Evolutionary conservation across 768 basidiomycete genomes (phyloP).

Genomic region (Sutorius australiensis): DNA sequence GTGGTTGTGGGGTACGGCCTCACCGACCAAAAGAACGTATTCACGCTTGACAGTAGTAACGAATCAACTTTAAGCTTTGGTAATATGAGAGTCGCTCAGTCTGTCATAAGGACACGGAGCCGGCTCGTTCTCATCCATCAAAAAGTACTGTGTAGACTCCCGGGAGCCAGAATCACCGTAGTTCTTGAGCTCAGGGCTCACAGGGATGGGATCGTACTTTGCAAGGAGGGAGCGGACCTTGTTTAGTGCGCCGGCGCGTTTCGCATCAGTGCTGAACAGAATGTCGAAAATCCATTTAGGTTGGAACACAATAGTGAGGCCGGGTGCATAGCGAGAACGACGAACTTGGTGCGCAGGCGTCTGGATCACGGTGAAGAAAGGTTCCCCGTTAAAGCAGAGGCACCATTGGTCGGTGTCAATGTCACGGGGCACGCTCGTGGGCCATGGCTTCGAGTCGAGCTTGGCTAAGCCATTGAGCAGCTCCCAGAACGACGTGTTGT

Average conservation of each 20-base stretch:
- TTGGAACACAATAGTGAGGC: slow-evolving; percentile 23
- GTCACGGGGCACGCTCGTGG: slow-evolving; percentile 12
- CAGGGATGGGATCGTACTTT: slow-evolving; percentile 19
- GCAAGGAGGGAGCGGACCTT: slow-evolving; percentile 17
- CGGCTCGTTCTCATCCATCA: slow-evolving; percentile 21
- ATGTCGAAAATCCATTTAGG: slow-evolving; percentile 25
- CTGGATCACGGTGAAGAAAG: slow-evolving; percentile 20
- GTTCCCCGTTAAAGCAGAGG: slow-evolving; percentile 21
- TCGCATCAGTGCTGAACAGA: slow-evolving; percentile 18
- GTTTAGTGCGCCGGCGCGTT: slow-evolving; percentile 14
- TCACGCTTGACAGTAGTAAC: not conserved
- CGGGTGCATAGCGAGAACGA: slow-evolving; percentile 16
- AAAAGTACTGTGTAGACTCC: slow-evolving; percentile 22
- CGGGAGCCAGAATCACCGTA: slow-evolving; percentile 20
- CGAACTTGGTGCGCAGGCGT: slow-evolving; percentile 23
- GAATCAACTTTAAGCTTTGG: not conserved
- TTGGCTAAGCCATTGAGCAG: slow-evolving; percentile 19
- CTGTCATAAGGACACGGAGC: slow-evolving; percentile 16
- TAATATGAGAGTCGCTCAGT: slow-evolving; percentile 1
- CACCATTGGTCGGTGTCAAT: slow-evolving; percentile 22
- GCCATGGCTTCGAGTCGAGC: slow-evolving; percentile 17
- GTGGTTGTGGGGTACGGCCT: too few relatives aligned
- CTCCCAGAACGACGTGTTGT: slow-evolving; percentile 18
- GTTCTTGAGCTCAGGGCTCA: slow-evolving; percentile 24
- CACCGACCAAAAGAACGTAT: too few relatives aligned